Evolutionary conservation across 306 rosid genomes (phyloP).

Genomic region (Cyamopsis tetragonoloba): DNA sequence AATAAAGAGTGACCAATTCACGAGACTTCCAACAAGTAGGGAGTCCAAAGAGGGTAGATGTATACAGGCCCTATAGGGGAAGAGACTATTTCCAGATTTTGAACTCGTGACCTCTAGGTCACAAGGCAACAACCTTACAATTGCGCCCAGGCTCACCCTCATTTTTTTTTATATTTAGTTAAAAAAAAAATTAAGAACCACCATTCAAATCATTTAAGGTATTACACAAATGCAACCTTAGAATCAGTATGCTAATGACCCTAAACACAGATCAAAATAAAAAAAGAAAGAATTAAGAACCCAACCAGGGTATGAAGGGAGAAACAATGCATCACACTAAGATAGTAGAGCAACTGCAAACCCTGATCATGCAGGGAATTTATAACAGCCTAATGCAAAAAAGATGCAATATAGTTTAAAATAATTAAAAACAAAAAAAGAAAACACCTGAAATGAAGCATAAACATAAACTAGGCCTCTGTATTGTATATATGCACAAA

Average conservation of each 20-base stretch:
- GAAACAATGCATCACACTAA: neutral
- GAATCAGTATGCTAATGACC: neutral
- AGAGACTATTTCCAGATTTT: no score
- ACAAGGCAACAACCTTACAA: no score
- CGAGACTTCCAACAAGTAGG: no score
- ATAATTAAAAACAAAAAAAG: neutral
- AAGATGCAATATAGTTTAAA: neutral
- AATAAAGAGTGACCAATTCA: no score
- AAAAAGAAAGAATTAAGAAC: neutral
- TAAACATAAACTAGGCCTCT: constrained; percentile 21
- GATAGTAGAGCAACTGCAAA: constrained; percentile 20
- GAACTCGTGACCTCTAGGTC: no score
- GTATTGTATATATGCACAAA: constrained; percentile 20
- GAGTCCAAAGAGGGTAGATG: no score
- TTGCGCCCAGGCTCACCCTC: no score
- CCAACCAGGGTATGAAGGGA: constrained; percentile 19
- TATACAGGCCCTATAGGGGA: no score
- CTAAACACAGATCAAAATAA: neutral
- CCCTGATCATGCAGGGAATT: constrained; percentile 20
- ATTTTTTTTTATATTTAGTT: no score
- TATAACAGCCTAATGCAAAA: neutral
- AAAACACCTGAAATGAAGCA: constrained; percentile 2
- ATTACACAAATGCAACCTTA: neutral
- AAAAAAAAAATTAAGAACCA: neutral
- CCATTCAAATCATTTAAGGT: neutral